Percentiles rank a stretch among this genome's conserved stretches.
Evolutionary conservation across 2,329 filamentous ascomycete genomes (phyloP).

Genomic region (Monosporascus sp.): DNA sequence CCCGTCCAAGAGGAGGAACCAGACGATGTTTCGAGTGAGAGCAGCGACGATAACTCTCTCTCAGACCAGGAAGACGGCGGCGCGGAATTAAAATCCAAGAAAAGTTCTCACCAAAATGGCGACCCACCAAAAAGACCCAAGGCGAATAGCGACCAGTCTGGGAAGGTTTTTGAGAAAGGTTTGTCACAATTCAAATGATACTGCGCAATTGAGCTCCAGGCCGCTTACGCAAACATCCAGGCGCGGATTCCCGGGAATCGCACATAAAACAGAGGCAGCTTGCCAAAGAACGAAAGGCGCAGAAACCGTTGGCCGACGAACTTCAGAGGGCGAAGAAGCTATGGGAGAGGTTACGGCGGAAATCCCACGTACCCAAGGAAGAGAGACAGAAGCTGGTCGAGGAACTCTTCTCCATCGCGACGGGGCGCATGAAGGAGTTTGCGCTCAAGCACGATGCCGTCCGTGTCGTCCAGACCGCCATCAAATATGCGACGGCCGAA

Average conservation of each 20-base stretch:
- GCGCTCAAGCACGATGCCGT: conserved; percentile 98
- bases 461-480: conserved; percentile 90
- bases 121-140: conserved; percentile 22
- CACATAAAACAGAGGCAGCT: conserved; percentile 91
- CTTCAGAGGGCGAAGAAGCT: conserved; percentile 90
- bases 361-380: conserved; percentile 86
- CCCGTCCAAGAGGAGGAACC: conserved; percentile 35
- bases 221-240: conserved; percentile 31
- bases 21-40: conserved; percentile 29
- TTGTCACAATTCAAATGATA: conserved; percentile 12
- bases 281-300: conserved; percentile 80
- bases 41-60: conserved; percentile 32
- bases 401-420: conserved; percentile 88
- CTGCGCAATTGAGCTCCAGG: background rate
- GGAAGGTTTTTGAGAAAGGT: conserved; percentile 40
- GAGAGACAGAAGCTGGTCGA: conserved; percentile 82
- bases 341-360: conserved; percentile 89
- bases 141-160: conserved; percentile 25
- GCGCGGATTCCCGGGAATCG: conserved; percentile 71
- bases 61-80: conserved; percentile 53
- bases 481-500: conserved; percentile 87
- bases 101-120: conserved; percentile 29
- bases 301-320: conserved; percentile 88
- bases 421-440: conserved; percentile 87
- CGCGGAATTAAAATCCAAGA: conserved; percentile 37